phyloP scores from a whole-genome alignment of 495 filamentous ascomycete species.

The Penicillium goetzii region DNA sequence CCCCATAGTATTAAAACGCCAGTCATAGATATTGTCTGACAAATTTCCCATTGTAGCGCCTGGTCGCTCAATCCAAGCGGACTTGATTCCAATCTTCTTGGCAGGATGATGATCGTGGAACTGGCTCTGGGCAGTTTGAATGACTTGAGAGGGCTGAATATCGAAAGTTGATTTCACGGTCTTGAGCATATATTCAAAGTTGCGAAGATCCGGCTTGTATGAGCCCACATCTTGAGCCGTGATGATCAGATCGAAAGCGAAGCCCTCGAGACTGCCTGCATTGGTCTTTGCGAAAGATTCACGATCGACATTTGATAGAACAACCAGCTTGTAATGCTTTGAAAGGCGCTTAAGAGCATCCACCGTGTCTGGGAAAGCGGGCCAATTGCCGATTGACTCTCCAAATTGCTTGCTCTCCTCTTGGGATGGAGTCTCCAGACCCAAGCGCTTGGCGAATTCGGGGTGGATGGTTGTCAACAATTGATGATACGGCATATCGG shows the following conservation, averaged over 20 bases:
- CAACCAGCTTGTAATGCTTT: constrained; percentile 68
- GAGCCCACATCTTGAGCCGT: constrained; percentile 77
- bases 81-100: constrained; percentile 62
- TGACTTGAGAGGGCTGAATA: constrained; percentile 60
- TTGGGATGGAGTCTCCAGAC: not conserved
- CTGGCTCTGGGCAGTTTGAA: constrained; percentile 73
- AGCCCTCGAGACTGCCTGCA: constrained; percentile 48
- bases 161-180: not conserved
- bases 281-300: constrained; percentile 61
- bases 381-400: constrained; percentile 3
- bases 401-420: not conserved
- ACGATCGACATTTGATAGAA: constrained; percentile 73
- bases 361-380: not conserved
- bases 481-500: constrained; percentile 56
- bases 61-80: constrained; percentile 71
- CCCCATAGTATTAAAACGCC: constrained; percentile 1
- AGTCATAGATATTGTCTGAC: not conserved
- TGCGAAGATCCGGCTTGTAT: constrained; percentile 71
- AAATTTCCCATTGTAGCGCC: constrained; percentile 37
- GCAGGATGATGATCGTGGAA: constrained; percentile 73
- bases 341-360: constrained; percentile 36
- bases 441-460: constrained; percentile 44
- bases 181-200: constrained; percentile 53
- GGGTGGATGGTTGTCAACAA: constrained; percentile 55
- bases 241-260: constrained; percentile 67